Conservation (phyloP, 2,329 filamentous ascomycete genomes). For the Calonectria crousiana region DNA sequence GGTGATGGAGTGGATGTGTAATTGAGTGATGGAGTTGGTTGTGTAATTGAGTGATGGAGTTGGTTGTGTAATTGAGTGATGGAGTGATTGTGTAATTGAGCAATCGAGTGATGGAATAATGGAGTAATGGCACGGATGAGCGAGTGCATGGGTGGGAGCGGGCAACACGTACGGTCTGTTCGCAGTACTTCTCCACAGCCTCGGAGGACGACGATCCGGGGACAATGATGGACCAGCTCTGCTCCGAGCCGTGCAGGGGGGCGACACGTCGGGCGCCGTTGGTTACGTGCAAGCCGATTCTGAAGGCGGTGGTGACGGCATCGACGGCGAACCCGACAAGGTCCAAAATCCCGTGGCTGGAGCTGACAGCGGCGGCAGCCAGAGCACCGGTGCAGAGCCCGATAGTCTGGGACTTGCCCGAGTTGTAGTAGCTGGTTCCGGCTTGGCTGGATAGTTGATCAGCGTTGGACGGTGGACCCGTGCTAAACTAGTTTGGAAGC, state of each 20-base stretch:
- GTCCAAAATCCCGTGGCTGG: constrained; percentile 35
- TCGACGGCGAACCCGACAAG: constrained; percentile 32
- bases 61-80: too few species aligned
- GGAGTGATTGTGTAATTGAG: too few species aligned
- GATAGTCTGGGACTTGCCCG: constrained; percentile 29
- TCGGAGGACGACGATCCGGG: constrained; percentile 23
- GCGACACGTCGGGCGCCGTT: constrained; percentile 30
- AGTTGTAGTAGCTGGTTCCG: constrained; percentile 31
- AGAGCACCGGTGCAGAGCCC: constrained; percentile 39
- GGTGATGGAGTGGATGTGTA: too few species aligned
- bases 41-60: too few species aligned
- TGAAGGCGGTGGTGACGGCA: constrained; percentile 31
- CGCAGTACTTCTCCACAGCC: constrained; percentile 20
- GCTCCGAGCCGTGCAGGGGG: constrained; percentile 9
- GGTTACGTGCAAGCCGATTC: constrained; percentile 32
- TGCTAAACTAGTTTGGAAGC: not conserved
- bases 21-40: too few species aligned
- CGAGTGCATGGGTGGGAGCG: not conserved
- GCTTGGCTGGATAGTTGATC: not conserved
- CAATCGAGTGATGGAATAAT: too few species aligned
- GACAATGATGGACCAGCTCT: constrained; percentile 36
- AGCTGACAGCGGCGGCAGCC: constrained; percentile 36
- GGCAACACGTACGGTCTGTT: not conserved
- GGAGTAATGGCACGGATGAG: too few species aligned
- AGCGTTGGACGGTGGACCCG: not conserved